phyloP scores from a whole-genome alignment of 371 early-diverging fungal species.

The Mortierella sp. region DNA sequence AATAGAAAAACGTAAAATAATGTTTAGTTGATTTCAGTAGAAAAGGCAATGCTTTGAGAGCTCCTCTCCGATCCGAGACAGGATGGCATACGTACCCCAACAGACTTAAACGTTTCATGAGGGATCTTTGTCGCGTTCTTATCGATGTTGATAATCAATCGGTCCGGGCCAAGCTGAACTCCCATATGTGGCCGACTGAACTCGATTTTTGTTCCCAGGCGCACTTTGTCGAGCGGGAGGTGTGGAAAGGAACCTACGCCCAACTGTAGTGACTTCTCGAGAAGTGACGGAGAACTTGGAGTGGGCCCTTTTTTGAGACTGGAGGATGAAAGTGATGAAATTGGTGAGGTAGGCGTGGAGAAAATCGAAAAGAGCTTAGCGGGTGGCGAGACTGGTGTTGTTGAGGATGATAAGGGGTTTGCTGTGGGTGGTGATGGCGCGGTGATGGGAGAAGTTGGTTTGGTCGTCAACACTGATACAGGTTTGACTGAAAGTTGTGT shows the following conservation, averaged over 20 bases:
- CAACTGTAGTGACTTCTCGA: constrained; percentile 19
- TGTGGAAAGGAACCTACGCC: constrained; percentile 44
- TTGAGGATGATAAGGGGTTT: not conserved
- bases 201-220: constrained; percentile 18
- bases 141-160: constrained; percentile 33
- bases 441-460: not conserved
- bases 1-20: not conserved
- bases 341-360: not conserved
- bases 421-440: not conserved
- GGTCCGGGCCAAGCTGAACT: constrained; percentile 47
- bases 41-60: not conserved
- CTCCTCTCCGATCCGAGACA: not conserved
- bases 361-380: not conserved
- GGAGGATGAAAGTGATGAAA: not conserved
- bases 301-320: not conserved
- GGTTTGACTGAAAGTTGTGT: not conserved
- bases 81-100: constrained; percentile 24
- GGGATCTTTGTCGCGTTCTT: constrained; percentile 29
- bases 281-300: not conserved
- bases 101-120: constrained; percentile 18
- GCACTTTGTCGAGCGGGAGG: constrained; percentile 23
- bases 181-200: constrained; percentile 27
- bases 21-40: not conserved
- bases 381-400: not conserved
- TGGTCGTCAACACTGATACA: not conserved